A percentile compares a stretch with the other conserved stretches of the same genome.
Evolutionary conservation across 2,329 filamentous ascomycete genomes (phyloP).

Genomic region (Xylariaceae sp.): DNA sequence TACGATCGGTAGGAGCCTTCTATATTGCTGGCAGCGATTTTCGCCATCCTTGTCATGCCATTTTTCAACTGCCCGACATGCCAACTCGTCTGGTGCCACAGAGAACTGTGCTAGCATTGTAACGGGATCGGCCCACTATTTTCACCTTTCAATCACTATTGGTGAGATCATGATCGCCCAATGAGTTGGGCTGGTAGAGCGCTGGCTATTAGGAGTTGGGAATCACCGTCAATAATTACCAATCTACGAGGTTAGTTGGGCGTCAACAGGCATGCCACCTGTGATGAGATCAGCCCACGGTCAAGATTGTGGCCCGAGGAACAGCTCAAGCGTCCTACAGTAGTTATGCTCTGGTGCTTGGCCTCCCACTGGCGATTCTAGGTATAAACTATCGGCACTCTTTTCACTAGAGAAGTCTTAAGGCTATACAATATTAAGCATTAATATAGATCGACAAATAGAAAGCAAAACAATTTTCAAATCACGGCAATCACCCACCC

Average conservation of each 20-base stretch:
- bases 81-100: constrained; percentile 2
- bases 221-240: no score
- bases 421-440: neutral
- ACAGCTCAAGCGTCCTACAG: no score
- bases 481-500: constrained; percentile 9
- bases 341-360: no score
- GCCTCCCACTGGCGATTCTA: no score
- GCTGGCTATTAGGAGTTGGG: no score
- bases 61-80: constrained; percentile 16
- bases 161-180: neutral
- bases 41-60: constrained; percentile 22
- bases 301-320: no score
- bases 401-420: no score
- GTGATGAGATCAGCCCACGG: no score
- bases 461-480: constrained; percentile 15
- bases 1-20: constrained; percentile 17
- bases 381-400: no score
- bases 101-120: constrained; percentile 17
- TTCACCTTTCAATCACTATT: neutral
- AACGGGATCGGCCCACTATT: neutral
- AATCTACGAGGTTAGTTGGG: neutral
- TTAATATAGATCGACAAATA: constrained; percentile 5
- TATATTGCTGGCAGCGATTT: constrained; percentile 21
- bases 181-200: neutral
- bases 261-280: neutral